Evolutionary conservation across 192 early-diverging fungal species (phyloP), one percentile per base, ranked within the genome.

Genomic region (Phlyctochytrium arcticum): DNA sequence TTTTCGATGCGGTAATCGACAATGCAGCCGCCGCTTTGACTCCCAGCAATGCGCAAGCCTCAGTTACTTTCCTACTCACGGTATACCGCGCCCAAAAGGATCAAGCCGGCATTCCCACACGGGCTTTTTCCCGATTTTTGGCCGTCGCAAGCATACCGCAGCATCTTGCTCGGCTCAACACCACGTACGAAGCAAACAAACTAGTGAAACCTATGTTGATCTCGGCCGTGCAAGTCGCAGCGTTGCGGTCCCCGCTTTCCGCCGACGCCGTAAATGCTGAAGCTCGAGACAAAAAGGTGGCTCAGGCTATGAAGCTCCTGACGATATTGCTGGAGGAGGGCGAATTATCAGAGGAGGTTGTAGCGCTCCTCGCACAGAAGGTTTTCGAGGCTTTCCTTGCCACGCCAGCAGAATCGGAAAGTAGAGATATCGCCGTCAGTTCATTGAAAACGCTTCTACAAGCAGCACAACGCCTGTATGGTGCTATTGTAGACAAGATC

Each of bases 1-100:
- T 81, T 9, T 42, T 87, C 4, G 21, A 32, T 7, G 70, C 70
- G 8, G 42, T 90, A 1, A 50, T 82, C 26, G 65, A 68, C 39
- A 69, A 72, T 31, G 79, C 86, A 48, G 67, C 73, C 12, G 50
- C 67, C 8, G 61, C 68, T 48, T 29, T 65, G 5, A 64, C 44
- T 5, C 12, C 60, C 10, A 42, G 51, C 36, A 71, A 61, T 55
- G 27, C 68, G 51, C 59, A 36, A 21, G 35, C 8, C 47, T 50
- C 65, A 31, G 36, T 62, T 34, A 66, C 48, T 33, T 75, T 71
- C 61, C 63, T 54, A 17, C 23, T 69, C 58, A 55, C 67, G 4
- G 42, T 69, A 17, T 62, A 49, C 26, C 67, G 57, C 10, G 36
- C 67, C 6, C 67, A 69, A 33, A 34, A 6, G 0, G 59, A 60